Percentiles rank a stretch among this genome's conserved stretches.
These are phyloP conservation scores for Elongisporangium prolatum DNA, from an alignment of 352 stramenopile species.

Conservation along the genomic window DNA sequence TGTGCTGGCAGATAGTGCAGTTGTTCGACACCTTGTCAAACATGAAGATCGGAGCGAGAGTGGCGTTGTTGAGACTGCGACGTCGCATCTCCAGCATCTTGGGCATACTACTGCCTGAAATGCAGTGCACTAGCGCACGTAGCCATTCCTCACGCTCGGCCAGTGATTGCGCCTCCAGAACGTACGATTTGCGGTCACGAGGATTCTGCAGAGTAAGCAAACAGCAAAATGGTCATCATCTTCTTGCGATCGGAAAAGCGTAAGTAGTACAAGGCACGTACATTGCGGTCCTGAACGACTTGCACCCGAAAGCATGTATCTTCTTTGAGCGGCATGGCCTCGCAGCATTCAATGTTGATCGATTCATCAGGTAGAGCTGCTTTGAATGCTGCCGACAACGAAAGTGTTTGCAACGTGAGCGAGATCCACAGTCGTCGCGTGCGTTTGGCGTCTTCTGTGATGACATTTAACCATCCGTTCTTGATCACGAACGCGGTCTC, in stretches of 20 bases:
- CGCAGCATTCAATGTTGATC: slow-evolving; percentile 56
- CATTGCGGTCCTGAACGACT: slow-evolving; percentile 25
- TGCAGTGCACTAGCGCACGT: slow-evolving; percentile 72
- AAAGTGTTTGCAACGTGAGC: slow-evolving; percentile 70
- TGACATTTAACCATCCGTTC: slow-evolving; percentile 81
- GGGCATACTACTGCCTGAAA: slow-evolving; percentile 39
- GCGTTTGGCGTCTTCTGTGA: slow-evolving; percentile 24
- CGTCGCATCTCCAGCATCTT: slow-evolving; percentile 51
- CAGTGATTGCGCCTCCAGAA: slow-evolving; percentile 61
- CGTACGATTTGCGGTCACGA: slow-evolving; percentile 36
- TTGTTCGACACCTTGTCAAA: slow-evolving; percentile 85
- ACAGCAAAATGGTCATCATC: slow-evolving; percentile 5
- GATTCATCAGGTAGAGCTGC: slow-evolving; percentile 56
- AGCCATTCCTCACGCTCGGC: slow-evolving; percentile 79
- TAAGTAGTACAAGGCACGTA: slow-evolving; percentile 3
- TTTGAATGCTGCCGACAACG: slow-evolving; percentile 65
- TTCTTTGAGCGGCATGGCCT: slow-evolving; percentile 43
- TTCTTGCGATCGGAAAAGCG: slow-evolving; percentile 11
- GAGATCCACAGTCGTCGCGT: slow-evolving; percentile 70
- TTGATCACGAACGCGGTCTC: slow-evolving; percentile 80
- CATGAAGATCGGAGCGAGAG: slow-evolving; percentile 81
- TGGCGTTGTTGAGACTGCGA: slow-evolving; percentile 65
- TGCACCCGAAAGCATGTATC: slow-evolving; percentile 54
- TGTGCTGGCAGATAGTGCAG: slow-evolving; percentile 80
- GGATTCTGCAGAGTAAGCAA: slow-evolving; percentile 14